Evolutionary conservation across 257 asterid genomes (phyloP), one percentile per base, ranked within the genome.

Genomic region (Primulina eburnea): DNA sequence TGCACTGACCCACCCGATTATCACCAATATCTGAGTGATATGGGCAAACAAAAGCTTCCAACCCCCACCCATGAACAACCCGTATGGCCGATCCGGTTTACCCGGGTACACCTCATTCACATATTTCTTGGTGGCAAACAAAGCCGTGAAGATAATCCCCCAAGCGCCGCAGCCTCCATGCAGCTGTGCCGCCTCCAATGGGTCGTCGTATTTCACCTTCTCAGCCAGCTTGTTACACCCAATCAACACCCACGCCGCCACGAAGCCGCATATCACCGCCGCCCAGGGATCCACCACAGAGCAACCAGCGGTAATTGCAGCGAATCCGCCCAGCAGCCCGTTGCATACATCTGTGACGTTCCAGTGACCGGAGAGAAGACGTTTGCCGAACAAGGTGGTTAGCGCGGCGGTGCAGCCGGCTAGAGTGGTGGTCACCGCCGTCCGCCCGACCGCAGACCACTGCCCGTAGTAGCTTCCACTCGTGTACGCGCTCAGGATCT

Each of bases 231-330:
- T 73, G n/a, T 92, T 92, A 63, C 77, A 85, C n/a, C 95, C 98
- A 0, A 92, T 89, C 73, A 92, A 33, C 24, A 92, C 98, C 69
- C 84, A 32, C 29, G 98, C 89, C 35, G 98, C 96, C 43, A 92
- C 92, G 65, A 92, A 87, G 0, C 98, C 98, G 73, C 98, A 92
- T 3, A 89, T 77, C 4, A 89, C 72, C 24, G 98, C 98, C 6
- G 96, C 96, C 98, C 98, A 92, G 7, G 98, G 98, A 75, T 92
- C 96, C 43, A 92, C 98, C 10, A 92, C 98, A 3, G 98, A 89
- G 71, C 98, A 92, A 2, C 98, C 96, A 2, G 88, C 80, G 0
- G 98, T 92, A 74, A 92, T 92, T 7, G 98, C 98, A 0, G 98
- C 98, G 68, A 92, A 89, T 6, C 98, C 98, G 17, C 98, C 98